These are phyloP conservation scores for Kodamaea plutei DNA, from an alignment of 1,139 yeast species.

Conservation along the genomic window DNA sequence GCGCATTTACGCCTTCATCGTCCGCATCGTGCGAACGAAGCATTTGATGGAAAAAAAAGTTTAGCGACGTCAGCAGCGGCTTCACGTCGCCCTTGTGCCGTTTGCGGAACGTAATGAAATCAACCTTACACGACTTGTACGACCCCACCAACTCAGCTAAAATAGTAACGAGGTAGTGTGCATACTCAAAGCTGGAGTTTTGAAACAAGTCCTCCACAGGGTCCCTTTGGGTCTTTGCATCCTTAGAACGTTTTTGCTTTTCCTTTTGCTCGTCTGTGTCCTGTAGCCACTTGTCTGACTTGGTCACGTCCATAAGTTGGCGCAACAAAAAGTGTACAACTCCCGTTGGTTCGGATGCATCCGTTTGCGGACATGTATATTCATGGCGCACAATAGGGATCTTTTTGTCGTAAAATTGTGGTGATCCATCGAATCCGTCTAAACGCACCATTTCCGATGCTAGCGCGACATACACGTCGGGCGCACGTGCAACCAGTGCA, in stretches of 20 bases:
- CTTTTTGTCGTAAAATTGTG: conserved; percentile 12
- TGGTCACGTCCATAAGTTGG: conserved; percentile 58
- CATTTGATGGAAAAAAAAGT: conserved; percentile 71
- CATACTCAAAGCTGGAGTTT: conserved; percentile 55
- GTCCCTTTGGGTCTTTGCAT: conserved; percentile 9
- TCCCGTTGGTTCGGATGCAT: conserved; percentile 37
- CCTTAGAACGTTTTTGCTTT: conserved; percentile 7
- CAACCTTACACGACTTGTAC: conserved; percentile 77
- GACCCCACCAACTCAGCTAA: conserved; percentile 73
- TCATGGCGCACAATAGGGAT: conserved; percentile 8
- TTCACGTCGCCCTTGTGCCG: conserved; percentile 30
- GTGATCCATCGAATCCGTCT: conserved; percentile 43
- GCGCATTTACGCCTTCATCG: neutral
- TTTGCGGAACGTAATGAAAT: conserved; percentile 73
- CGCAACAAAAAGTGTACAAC: conserved; percentile 58
- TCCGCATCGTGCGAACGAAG: conserved; percentile 21
- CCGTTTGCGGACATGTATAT: conserved; percentile 21
- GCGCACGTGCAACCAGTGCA: conserved; percentile 56
- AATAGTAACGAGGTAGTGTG: conserved; percentile 63
- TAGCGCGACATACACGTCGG: conserved; percentile 51
- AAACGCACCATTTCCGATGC: conserved; percentile 48
- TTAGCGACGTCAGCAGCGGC: conserved; percentile 75
- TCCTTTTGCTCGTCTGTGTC: conserved; percentile 21
- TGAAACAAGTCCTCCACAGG: conserved; percentile 28
- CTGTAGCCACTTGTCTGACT: conserved; percentile 44